Evolutionary conservation across 1,139 yeast species (phyloP).

Genomic region (Sugiyamaella sp.): DNA sequence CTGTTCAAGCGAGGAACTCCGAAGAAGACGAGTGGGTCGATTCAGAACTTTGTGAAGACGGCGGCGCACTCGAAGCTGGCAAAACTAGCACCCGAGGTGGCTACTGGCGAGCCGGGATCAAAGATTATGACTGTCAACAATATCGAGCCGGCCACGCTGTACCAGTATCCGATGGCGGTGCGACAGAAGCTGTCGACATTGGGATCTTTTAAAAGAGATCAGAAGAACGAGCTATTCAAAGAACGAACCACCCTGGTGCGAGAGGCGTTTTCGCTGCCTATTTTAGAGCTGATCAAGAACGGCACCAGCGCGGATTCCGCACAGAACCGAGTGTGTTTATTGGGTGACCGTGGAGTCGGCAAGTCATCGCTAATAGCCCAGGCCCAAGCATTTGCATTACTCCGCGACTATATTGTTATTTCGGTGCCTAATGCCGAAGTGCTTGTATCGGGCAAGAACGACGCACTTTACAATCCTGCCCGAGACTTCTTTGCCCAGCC

Average conservation of each 20-base stretch:
- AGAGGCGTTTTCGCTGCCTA: constrained; percentile 38
- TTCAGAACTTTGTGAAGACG: constrained; percentile 37
- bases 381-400: constrained; percentile 61
- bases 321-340: constrained; percentile 57
- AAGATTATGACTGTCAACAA: constrained; percentile 18
- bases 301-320: constrained; percentile 38
- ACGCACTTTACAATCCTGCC: constrained; percentile 59
- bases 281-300: constrained; percentile 40
- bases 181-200: constrained; percentile 42
- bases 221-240: constrained; percentile 55
- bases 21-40: constrained; percentile 38
- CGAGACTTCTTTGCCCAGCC: constrained; percentile 70
- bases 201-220: constrained; percentile 53
- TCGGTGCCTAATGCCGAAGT: constrained; percentile 67
- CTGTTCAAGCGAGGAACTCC: constrained; percentile 39
- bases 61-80: constrained; percentile 38
- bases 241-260: constrained; percentile 52
- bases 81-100: constrained; percentile 33
- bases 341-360: constrained; percentile 80
- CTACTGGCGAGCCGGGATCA: constrained; percentile 16
- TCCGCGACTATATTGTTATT: constrained; percentile 57
- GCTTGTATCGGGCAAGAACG: constrained; percentile 71
- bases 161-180: constrained; percentile 32
- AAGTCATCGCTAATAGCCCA: constrained; percentile 77
- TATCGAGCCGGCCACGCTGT: constrained; percentile 26